Evolutionary conservation across 2,329 filamentous ascomycete species (phyloP), one percentile per base, ranked within the genome.

Genomic region (Verticillium isaacii): DNA sequence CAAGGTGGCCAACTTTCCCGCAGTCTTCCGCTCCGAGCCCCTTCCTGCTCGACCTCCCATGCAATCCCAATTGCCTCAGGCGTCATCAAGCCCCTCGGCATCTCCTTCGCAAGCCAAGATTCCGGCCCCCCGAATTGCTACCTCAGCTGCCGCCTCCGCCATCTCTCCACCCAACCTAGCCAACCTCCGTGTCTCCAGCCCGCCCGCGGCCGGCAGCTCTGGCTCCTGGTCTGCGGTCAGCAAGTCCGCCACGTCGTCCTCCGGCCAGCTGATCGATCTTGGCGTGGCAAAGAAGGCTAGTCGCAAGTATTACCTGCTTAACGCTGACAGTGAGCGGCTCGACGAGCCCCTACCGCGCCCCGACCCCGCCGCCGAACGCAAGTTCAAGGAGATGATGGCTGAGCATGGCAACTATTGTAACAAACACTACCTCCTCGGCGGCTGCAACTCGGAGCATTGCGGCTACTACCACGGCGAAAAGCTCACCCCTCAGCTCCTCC

Each of bases 21-120:
- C 60, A 12, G 65, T 75, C 9, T 76, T 76, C 60, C 69, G 70
- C 25, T 70, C 71, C 0, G 70, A 73, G 32, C 67, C 68, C 32
- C 58, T 72, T 12, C 64, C 63, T 17, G 39, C 62, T 2, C 62
- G 39, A 54, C 32, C 58, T 17, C 2, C 37, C 5, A 60, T 64
- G 54, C 52, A 56, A 19, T 56, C 63, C 2, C 32, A 52, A 23
- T 41, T 36, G 9, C 52, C n/a, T 17, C 56, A 5, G 6, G 17
- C 37, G 52, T 15, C 45, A 15, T 9, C n/a, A 29, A 12, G 36
- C 32, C 19, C 58, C 23, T 15, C 37, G 15, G 6, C 37, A n/a
- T 17, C 15, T 7, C 37, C 37, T n/a, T 2, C 15, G 17, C 37
- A 41, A n/a, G 19, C 50, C n/a, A 52, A 15, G 25, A 25, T 50